These are phyloP conservation scores for Blastobotrys malaysiensis DNA, from an alignment of 1,139 yeast species.

Conservation along the genomic window DNA sequence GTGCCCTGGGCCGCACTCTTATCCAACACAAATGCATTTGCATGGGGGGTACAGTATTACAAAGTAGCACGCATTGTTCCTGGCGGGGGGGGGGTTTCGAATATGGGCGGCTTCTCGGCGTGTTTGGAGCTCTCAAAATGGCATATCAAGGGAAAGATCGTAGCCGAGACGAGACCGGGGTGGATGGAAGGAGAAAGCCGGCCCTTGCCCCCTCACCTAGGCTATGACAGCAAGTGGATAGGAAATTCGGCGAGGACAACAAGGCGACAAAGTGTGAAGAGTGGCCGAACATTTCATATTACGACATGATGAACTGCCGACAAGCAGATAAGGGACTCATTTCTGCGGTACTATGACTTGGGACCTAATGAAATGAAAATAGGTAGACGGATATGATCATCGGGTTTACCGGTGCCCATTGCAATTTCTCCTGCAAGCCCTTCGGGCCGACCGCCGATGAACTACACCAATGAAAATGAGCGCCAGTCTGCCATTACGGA, in stretches of 20 bases:
- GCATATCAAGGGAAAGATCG: neutral
- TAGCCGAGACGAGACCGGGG: neutral
- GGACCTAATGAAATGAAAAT: neutral
- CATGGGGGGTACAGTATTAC: no score
- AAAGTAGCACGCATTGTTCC: neutral
- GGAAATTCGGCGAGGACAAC: no score
- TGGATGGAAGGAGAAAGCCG: no score
- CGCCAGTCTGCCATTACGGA: no score
- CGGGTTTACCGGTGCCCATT: neutral
- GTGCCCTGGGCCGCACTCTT: neutral
- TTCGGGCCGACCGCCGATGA: neutral
- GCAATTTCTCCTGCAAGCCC: neutral
- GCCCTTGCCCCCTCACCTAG: no score
- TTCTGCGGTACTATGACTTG: no score
- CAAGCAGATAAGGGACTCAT: no score
- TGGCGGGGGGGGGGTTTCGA: neutral
- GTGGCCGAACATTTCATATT: no score
- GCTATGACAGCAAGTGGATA: no score
- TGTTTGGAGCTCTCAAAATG: neutral
- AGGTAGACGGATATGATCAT: neutral
- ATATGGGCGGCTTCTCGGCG: no score
- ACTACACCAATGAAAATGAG: neutral
- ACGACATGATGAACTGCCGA: no score
- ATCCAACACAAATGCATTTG: neutral
- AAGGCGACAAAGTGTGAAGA: no score